Base-by-base conservation (phyloP, 352 stramenopile genomes). In the Phytophthora constricta region DNA sequence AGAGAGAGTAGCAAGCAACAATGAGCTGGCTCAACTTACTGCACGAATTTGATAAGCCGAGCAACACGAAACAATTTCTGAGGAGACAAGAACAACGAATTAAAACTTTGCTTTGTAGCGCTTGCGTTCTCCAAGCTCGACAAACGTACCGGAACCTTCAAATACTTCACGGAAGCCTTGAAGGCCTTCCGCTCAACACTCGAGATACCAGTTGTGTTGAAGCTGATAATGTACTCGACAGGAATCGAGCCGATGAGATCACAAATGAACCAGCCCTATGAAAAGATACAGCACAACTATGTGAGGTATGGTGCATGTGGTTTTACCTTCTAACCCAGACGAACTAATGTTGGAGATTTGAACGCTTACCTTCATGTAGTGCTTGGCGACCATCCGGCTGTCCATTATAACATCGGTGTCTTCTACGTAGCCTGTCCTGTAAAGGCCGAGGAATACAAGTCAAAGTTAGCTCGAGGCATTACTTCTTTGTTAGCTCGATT, bases 31-130 rank as follows among this genome's bases (percentile, higher is more conserved):
- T 37, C 45, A 25, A 62, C 67, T 64, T 73, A 89, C 80, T 86
- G 77, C 23, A 89, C 80, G 51, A 89, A 89, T 43, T 86, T 86
- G 65, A 89, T 84, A 46, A 89, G 62, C 3, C 80, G 70, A 54
- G 77, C 64, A 34, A 89, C 66, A 11, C 80, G 80, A 62, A 89
- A 86, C 23, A 89, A 76, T 89, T 87, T 89, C 80, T 89, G 53
- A 3, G 19, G 34, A 58, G 22, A n/a, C 2, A 54, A 22, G 16
- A 52, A 28, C 19, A 52, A 50, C 16, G 4, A n/a, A n/a, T 39
- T 49, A 64, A 19, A 2, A 20, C 51, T 52, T 64, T 7, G 5
- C 50, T 25, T 34, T 17, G n/a, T n/a, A n/a, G n/a, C n/a, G n/a
- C n/a, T n/a, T n/a, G n/a, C n/a, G n/a, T n/a, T n/a, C n/a, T n/a